Base-by-base conservation (phyloP, 148 eudicot species). In the Mesembryanthemum crystallinum region DNA sequence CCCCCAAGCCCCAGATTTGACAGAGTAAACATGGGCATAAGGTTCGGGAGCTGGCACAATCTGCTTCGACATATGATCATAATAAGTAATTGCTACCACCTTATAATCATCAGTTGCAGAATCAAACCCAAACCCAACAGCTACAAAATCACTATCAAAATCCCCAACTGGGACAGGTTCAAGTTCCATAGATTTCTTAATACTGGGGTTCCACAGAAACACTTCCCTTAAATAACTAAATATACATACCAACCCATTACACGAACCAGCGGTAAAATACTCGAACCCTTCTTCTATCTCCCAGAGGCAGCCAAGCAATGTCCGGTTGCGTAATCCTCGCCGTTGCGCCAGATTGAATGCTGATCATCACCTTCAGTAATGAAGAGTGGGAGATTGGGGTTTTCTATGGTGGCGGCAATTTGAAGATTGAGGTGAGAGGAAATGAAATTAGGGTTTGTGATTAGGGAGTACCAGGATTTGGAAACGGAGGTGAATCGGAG, bases 381-480 rank as follows among this genome's bases (percentile, higher is more conserved):
- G n/a, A 52, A 52, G n/a, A 52, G 57, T 15, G 57, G 57, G 57
- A 2, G n/a, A 52, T 52, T 52, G 3, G 57, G 57, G 3, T 52
- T 52, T 3, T 52, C n/a, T n/a, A n/a, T 52, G 3, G 57, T 52
- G n/a, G 15, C 12, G 8, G 64, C 11, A 23, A 27, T 27, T 27
- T 62, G 65, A 20, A 28, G 65, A 18, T 29, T 27, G 30, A 62
- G 33, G 20, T 62, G 65, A 30, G 65, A 27, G 65, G 37, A 62
- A 62, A 62, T 62, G 65, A 62, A 62, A 62, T 1, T 17, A 28
- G 65, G 65, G 65, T 29, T 28, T 5, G 32, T 62, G 65, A 62
- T 62, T 29, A 62, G 35, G 3, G 35, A 28, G 65, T 62, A 28
- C 65, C 65, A 62, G 7, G 65, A 28, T 62, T 62, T 62, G 65